Evolutionary conservation across 352 stramenopile genomes (phyloP), one percentile per base, ranked within the genome.

Genomic region (Elongisporangium undulatum): DNA sequence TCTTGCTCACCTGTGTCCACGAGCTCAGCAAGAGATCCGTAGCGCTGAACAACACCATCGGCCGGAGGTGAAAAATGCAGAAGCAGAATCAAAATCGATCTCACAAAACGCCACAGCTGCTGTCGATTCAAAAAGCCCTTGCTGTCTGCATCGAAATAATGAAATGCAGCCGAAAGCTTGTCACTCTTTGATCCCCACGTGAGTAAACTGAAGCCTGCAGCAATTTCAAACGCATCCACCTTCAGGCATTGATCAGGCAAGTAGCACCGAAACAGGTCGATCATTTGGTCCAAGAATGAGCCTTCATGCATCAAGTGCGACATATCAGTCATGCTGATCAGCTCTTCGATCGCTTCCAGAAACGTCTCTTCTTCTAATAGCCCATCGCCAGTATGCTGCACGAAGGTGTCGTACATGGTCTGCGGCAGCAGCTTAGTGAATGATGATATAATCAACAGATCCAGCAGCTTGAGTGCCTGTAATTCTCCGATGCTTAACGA

Each of bases 111-210:
- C 86, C 86, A 95, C 10, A 95, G 62, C 51, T 95, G 86, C 57
- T 92, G 75, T 3, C 75, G 76, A 60, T 92, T 90, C 55, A 95
- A 59, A 21, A 82, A 91, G 0, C 79, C 83, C 24, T 92, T 92
- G 64, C 81, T 85, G 38, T 95, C 86, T 5, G 75, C 72, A 49
- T 95, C 86, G 51, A 94, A 95, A 55, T 89, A 95, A 61, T 95
- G 82, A 53, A 95, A 95, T 0, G 84, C 72, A 15, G 81, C 82
- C n/a, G 72, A 68, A 7, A 95, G 64, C 39, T 95, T 95, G 67
- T 95, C 86, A 45, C 86, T 95, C 56, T 95, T 95, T 6, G 86
- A 94, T 1, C 86, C 86, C 72, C 77, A 89, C 13, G 79, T 68
- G 60, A 95, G 90, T 13, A 95, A 59, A 51, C 79, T 92, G 41